phyloP scores from a whole-genome alignment of 177 flowering plant species.

The Telopea speciosissima region DNA sequence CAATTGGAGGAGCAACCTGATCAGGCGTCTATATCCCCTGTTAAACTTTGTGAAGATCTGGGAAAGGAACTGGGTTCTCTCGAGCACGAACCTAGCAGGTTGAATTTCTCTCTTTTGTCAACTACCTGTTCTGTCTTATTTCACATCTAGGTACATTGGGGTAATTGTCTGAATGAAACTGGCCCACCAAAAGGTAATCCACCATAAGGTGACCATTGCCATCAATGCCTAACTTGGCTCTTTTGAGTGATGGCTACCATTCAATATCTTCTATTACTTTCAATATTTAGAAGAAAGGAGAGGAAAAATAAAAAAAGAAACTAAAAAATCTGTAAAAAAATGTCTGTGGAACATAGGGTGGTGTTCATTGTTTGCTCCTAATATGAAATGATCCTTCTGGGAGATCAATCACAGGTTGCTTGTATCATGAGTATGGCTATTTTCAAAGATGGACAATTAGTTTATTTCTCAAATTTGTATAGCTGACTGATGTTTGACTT shows the following conservation, averaged over 20 bases:
- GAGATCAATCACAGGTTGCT: background rate
- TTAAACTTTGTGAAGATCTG: constrained; percentile 28
- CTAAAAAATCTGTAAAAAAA: no score
- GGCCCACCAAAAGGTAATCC: background rate
- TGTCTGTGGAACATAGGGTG: background rate
- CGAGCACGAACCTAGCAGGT: constrained; percentile 36
- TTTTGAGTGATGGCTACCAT: background rate
- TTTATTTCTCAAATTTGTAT: background rate
- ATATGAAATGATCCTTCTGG: background rate
- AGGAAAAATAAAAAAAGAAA: no score
- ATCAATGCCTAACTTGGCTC: background rate
- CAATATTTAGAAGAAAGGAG: background rate
- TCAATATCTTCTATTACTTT: no score
- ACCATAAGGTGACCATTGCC: background rate
- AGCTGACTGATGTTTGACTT: background rate
- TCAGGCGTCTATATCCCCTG: constrained; percentile 22
- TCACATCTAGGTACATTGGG: background rate
- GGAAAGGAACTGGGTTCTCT: constrained; percentile 20
- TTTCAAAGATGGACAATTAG: background rate
- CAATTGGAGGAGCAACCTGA: constrained; percentile 26
- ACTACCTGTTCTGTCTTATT: background rate
- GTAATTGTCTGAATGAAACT: background rate
- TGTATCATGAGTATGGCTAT: background rate
- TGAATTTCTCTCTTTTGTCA: background rate
- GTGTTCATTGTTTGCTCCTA: background rate